Evolutionary conservation across 2,329 filamentous ascomycete species (phyloP), one percentile per base, ranked within the genome.

Genomic region (Trichophyton rubrum): DNA sequence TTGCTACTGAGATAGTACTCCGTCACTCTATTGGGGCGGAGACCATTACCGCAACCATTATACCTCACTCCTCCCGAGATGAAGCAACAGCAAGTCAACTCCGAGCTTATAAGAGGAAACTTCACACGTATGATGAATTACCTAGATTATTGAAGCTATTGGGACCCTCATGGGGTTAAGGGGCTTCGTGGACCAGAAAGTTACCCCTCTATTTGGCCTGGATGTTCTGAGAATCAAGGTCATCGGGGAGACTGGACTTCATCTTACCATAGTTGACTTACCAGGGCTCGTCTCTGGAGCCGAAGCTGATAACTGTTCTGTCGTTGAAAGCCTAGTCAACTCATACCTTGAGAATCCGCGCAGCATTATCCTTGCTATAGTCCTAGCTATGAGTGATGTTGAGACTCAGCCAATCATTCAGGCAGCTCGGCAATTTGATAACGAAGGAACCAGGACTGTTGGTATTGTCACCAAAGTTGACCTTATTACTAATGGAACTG

Each of bases 381-480:
- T 79, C 1, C 73, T 73, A 0, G 73, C 74, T 8, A 75, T 73
- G 33, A 71, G 74, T 2, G 77, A 81, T 58, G 69, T 78, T 30
- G 74, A 72, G 0, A 79, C 72, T 0, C 76, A 80, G 58, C 72
- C 76, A 38, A 79, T 80, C 41, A 66, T 80, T 1, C 67, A 73
- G 27, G 65, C 75, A 45, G 75, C 77, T 0, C 66, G 68, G 20
- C 65, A 72, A 9, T 62, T 66, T 24, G 77, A 79, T 63, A 63
- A 62, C 0, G 61, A 64, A 3, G 74, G 76, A 0, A 62, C 66
- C 35, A 67, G 77, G 45, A 79, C 77, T 0, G 59, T 80, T 0
- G 75, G 75, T 0, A 70, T 80, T 2, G 72, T 86, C 0, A 86
- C 83, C 0, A 86, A 86, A 64, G 79, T 82, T 0, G 84, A 87